A percentile compares a stretch with the other conserved stretches of the same genome.
phyloP scores from a whole-genome alignment of 2,329 filamentous ascomycete species.

The Diaporthe ilicicola region DNA sequence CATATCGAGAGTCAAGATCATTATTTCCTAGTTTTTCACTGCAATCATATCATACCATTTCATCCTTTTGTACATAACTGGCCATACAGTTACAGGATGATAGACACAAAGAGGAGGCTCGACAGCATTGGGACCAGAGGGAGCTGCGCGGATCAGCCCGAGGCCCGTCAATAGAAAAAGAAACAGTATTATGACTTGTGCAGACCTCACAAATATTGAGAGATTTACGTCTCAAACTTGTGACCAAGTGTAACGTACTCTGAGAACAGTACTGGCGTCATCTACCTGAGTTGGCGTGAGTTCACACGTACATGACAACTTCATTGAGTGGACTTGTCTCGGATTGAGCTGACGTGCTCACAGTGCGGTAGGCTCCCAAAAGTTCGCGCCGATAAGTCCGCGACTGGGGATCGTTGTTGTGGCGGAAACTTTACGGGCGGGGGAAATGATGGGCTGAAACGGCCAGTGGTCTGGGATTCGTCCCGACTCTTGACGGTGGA shows the following conservation, averaged over 20 bases:
- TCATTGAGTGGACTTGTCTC: too few relatives aligned
- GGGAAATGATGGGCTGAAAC: slow-evolving; percentile 2
- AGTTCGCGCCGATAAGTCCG: background rate
- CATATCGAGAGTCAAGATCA: background rate
- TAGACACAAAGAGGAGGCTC: background rate
- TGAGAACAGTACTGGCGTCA: too few relatives aligned
- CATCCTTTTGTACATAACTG: slow-evolving; percentile 17
- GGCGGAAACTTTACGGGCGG: background rate
- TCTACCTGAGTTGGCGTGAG: too few relatives aligned
- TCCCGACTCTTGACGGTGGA: background rate
- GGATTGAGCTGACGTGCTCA: too few relatives aligned
- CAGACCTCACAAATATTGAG: too few relatives aligned
- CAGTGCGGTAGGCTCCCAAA: too few relatives aligned
- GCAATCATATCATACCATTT: slow-evolving; percentile 7
- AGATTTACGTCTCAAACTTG: too few relatives aligned
- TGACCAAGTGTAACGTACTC: too few relatives aligned
- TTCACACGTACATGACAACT: too few relatives aligned
- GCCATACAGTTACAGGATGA: slow-evolving; percentile 15
- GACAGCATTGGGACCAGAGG: background rate
- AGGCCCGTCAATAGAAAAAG: background rate
- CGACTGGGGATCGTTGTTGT: background rate
- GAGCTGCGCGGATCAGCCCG: background rate
- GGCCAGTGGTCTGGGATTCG: slow-evolving; percentile 15
- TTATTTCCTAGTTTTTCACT: background rate
- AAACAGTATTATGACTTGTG: background rate